Base-by-base conservation (phyloP, 2,329 filamentous ascomycete species). In the Gliomastix tumulicola region DNA sequence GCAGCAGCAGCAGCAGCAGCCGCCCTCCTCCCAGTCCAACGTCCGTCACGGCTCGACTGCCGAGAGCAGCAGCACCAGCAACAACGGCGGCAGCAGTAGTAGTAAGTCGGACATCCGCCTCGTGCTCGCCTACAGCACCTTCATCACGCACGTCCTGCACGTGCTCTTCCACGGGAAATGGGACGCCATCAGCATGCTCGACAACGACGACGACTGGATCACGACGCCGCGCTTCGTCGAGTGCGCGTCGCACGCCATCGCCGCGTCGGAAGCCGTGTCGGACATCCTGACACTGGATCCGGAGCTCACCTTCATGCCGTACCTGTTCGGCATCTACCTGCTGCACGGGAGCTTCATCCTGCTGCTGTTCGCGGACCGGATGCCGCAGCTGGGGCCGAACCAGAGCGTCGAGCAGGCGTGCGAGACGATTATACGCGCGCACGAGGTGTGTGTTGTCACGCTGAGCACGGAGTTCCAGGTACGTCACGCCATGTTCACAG, bases 291-390 rank as follows among this genome's bases (percentile, higher is more conserved):
- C 56, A 3, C 54, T 62, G n/a, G 69, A 73, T 42, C 65, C 65
- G 4, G 67, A 71, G 41, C 53, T 72, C 21, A 64, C 62, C 0
- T 72, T 71, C 35, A 71, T 71, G 65, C 66, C 69, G 2, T 72
- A 70, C 44, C 53, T 72, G 4, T 71, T 71, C 35, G 68, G 69
- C 1, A 70, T 71, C 7, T 74, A 73, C 38, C 53, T 73, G 0
- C 54, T 72, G 5, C 68, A 71, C 35, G 68, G 68, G 1, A 71
- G 66, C 42, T 69, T 71, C 34, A 64, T 70, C 16, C 51, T 72
- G 6, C 51, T 71, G 4, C 48, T 71, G 1, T 67, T 71, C 34
- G 66, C 66, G 8, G 69, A 72, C 42, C 57, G 66, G 7, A 66
- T 71, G 62, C 62, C 63, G 3, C 62, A 68, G 40, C 53, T 68